Percentiles rank a stretch among this genome's conserved stretches.
Evolutionary conservation across 202 grass and related monocot genomes (phyloP).

Genomic region (Schoenoplectus tabernaemontani): DNA sequence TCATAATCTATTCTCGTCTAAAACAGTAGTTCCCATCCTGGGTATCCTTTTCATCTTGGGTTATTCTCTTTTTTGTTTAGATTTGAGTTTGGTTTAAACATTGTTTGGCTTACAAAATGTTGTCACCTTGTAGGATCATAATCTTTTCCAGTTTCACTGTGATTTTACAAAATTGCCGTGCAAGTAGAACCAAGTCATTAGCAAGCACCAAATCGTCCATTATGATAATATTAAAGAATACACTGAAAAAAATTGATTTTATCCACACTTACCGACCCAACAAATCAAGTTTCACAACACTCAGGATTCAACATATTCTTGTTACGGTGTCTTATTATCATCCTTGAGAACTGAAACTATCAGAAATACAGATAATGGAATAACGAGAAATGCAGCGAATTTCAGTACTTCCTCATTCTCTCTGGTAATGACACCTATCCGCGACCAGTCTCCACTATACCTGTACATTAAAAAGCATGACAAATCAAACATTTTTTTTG

Average conservation of each 20-base stretch:
- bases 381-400: constrained; percentile 48
- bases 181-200: neutral
- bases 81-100: neutral
- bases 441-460: constrained; percentile 94
- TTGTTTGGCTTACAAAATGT: neutral
- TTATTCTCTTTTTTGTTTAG: neutral
- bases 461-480: constrained; percentile 19
- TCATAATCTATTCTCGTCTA: neutral
- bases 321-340: constrained; percentile 14
- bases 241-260: neutral
- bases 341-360: constrained; percentile 27
- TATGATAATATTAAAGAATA: neutral
- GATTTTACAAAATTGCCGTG: neutral
- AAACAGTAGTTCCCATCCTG: neutral
- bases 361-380: constrained; percentile 54
- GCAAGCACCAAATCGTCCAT: neutral
- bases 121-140: neutral
- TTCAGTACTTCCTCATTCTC: constrained; percentile 74
- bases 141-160: neutral
- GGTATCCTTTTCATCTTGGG: neutral
- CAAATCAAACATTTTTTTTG: neutral
- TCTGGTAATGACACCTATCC: constrained; percentile 65
- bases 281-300: neutral
- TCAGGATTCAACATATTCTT: neutral
- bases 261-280: neutral